Percentiles rank a stretch among this genome's conserved stretches.
Conservation (phyloP, 108 stramenopile genomes). For the Nannochloropsis salina region DNA sequence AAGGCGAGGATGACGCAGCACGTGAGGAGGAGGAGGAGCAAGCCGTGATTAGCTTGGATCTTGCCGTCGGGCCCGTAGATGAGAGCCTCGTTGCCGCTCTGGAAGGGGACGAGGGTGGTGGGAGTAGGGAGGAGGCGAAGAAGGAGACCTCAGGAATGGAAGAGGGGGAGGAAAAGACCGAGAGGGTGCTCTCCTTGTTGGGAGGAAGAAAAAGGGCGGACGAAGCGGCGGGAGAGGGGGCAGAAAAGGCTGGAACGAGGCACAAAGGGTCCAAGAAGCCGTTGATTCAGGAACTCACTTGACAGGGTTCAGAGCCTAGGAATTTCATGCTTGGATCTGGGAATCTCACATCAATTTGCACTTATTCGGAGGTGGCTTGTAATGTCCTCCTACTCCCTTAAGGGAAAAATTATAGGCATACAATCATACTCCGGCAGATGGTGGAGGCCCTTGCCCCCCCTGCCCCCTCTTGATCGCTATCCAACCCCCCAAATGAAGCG, state of each 20-base stretch:
- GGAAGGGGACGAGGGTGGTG: not conserved
- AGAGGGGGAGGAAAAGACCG: not conserved
- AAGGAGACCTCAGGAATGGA: not conserved
- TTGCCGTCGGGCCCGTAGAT: not conserved
- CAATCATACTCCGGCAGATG: not conserved
- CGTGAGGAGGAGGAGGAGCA: not conserved
- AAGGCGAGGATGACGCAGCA: not conserved
- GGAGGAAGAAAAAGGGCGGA: not conserved
- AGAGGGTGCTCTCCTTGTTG: not conserved
- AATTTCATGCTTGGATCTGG: not conserved
- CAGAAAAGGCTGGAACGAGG: not conserved
- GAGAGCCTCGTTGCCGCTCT: not conserved
- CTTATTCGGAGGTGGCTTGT: not conserved
- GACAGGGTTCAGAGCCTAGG: not conserved
- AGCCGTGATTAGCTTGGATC: not conserved
- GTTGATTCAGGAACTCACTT: slow-evolving; percentile 8
- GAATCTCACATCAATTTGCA: not conserved
- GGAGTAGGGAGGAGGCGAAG: not conserved
- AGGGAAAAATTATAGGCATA: not conserved
- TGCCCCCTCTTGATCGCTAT: not conserved
- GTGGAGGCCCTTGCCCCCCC: not conserved
- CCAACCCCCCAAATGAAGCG: too few relatives aligned
- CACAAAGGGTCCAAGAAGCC: not conserved
- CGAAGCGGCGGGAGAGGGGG: not conserved
- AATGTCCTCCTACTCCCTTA: not conserved